Base-by-base conservation (phyloP, 768 basidiomycete species). In the Sarcodon sp. region DNA sequence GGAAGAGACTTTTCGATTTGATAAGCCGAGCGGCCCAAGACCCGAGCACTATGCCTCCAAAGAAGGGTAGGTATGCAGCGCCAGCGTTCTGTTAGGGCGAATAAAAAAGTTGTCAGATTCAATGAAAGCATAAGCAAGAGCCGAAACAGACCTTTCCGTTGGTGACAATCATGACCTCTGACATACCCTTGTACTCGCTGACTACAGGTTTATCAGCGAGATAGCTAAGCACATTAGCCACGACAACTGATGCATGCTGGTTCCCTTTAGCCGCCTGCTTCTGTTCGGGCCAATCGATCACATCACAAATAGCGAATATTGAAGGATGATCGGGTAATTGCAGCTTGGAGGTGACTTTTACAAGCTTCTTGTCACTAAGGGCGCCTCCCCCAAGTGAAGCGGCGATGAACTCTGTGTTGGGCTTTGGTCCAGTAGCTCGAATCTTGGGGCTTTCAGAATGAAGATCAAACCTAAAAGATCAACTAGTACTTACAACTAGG, bases 291-390 rank as follows among this genome's bases (percentile, higher is more conserved):
- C 73, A 77, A 35, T 80, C 76, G 51, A 79, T 72, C 50, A 79
- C 69, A 55, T 87, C 83, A 1, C 83, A 83, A 2, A 63, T 68
- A 0, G 83, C 85, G 49, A 80, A 84, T 11, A 86, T 73, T 50
- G 68, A 67, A 0, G 74, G 64, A 57, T 79, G 62, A 0, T 60
- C 62, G 6, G 53, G 55, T 2, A 86, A 59, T 54, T 83, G 80
- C 36, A 86, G 66, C 0, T 79, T 81, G 3, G 77, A 68, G 21
- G 61, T 57, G 10, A 85, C 70, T 50, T 72, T 75, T 47, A 83
- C 71, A 54, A 63, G 49, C 61, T 76, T 56, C 53, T 50, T 33
- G 44, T 56, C n/a, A 54, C 66, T 60, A 27, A 73, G 59, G 1
- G 61, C 53, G 34, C 57, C 58, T 3, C 61, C 50, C 15, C 63